phyloP scores from a whole-genome alignment of 257 asterid genomes.

The Pogostemon cablin region DNA sequence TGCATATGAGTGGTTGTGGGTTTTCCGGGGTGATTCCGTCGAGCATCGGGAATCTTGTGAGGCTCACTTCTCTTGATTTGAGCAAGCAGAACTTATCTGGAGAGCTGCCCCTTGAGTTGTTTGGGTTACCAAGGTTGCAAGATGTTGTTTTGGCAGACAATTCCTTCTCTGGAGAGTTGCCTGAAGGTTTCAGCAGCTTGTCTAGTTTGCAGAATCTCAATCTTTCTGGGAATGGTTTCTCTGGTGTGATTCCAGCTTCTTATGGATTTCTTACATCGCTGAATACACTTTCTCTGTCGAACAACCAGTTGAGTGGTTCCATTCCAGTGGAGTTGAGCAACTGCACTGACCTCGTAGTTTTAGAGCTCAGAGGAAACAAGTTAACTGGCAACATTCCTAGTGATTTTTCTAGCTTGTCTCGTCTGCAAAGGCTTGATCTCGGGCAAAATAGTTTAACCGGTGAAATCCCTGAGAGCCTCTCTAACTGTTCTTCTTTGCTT shows the following conservation, averaged over 20 bases:
- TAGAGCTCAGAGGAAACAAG: conserved; percentile 55
- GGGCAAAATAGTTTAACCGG: conserved; percentile 62
- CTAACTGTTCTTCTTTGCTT: conserved; percentile 60
- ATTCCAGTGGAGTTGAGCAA: conserved; percentile 68
- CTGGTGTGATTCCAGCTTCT: conserved; percentile 64
- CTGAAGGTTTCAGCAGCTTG: conserved; percentile 89
- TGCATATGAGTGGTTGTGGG: conserved; percentile 75
- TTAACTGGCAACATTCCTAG: conserved; percentile 54
- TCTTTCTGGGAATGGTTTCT: conserved; percentile 61
- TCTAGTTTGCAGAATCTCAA: conserved; percentile 64
- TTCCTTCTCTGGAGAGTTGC: conserved; percentile 60
- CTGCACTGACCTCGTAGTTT: conserved; percentile 54
- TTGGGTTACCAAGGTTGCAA: conserved; percentile 72
- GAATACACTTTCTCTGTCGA: conserved; percentile 52
- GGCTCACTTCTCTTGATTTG: conserved; percentile 69
- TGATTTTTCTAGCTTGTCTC: conserved; percentile 52
- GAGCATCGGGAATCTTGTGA: conserved; percentile 58
- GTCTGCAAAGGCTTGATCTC: conserved; percentile 64
- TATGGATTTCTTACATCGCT: conserved; percentile 68
- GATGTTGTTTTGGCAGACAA: conserved; percentile 70
- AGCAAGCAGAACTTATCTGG: conserved; percentile 77
- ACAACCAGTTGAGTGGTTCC: conserved; percentile 49
- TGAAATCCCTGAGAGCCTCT: conserved; percentile 55
- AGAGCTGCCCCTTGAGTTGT: conserved; percentile 71
- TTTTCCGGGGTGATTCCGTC: conserved; percentile 67